Evolutionary conservation across 1,139 yeast genomes (phyloP), one percentile per base, ranked within the genome.

Genomic region (Lizanozyma gosingica): DNA sequence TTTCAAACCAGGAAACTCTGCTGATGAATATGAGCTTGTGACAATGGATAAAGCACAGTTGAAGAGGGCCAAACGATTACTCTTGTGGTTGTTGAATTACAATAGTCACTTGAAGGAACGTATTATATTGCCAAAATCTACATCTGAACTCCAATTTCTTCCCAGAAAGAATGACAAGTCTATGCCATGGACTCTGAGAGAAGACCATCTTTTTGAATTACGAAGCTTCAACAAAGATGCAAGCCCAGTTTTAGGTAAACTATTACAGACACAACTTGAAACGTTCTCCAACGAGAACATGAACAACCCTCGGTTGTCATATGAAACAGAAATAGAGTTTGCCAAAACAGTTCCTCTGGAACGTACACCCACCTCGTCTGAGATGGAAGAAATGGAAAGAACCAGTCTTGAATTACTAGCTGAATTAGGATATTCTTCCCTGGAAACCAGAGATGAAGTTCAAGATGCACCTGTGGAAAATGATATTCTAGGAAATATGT

Each of bases 51-150:
- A 43, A 15, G 52, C 45, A 17, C 64, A 61, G 43, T 53, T 63
- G 17, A 54, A 57, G 39, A 51, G 65, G 15, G 67, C 67, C 14
- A 66, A 65, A 44, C 48, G 76, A 37, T 54, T 69, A 15, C 46
- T 71, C 15, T 45, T 66, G 40, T 69, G 75, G 75, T 47, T 54
- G 17, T 51, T 70, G 39, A 59, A 65, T 45, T 57, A 58, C 43
- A 66, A 66, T 41, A 49, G 56, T 29, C 73, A 65, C 45, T 40
- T 52, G 15, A 47, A 48, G 16, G 55, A 55, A 35, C 37, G 38
- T 18, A 39, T 65, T 18, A 39, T 51, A 9, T 36, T 62, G 3
- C 29, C 33, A 11, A 27, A 38, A 14, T 40, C 37, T 11, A 37
- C 42, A 9, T 34, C 35, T 3, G 11, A 6, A 6, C 29, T 22